phyloP scores from a whole-genome alignment of 208 protist genomes.

The Acanthamoeba triangularis region DNA sequence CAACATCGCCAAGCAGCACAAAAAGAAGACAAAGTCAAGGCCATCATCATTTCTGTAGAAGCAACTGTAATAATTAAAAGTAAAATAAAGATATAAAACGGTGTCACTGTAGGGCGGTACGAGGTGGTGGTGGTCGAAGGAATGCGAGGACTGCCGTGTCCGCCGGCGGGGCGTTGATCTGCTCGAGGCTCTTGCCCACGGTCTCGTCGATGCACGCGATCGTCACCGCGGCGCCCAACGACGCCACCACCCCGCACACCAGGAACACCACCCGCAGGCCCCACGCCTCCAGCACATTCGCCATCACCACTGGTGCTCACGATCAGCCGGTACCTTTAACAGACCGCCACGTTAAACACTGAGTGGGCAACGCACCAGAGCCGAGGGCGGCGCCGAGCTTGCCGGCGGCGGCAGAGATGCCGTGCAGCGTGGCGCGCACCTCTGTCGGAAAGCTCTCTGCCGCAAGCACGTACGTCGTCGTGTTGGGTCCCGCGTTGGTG shows the following conservation, averaged over 20 bases:
- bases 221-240: conserved; percentile 76
- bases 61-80: no score
- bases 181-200: conserved; percentile 39
- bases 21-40: no score
- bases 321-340: conserved; percentile 87
- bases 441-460: conserved; percentile 89
- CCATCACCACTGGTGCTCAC: conserved; percentile 77
- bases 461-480: conserved; percentile 91
- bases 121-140: not conserved
- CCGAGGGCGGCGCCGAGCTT: conserved; percentile 88
- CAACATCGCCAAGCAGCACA: no score
- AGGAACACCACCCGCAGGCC: conserved; percentile 78
- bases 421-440: conserved; percentile 86
- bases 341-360: conserved; percentile 80
- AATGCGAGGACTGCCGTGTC: not conserved
- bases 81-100: no score
- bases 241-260: conserved; percentile 75
- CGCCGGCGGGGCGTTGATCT: conserved; percentile 36
- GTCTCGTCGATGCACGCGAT: conserved; percentile 78
- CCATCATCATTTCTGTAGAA: no score
- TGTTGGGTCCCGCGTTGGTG: conserved; percentile 90
- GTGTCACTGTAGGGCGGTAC: no score
- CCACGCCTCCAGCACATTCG: conserved; percentile 57
- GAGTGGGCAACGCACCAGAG: not conserved
- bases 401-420: conserved; percentile 89